Conservation (phyloP, 257 asterid genomes). For the Nicotiana undulata region DNA sequence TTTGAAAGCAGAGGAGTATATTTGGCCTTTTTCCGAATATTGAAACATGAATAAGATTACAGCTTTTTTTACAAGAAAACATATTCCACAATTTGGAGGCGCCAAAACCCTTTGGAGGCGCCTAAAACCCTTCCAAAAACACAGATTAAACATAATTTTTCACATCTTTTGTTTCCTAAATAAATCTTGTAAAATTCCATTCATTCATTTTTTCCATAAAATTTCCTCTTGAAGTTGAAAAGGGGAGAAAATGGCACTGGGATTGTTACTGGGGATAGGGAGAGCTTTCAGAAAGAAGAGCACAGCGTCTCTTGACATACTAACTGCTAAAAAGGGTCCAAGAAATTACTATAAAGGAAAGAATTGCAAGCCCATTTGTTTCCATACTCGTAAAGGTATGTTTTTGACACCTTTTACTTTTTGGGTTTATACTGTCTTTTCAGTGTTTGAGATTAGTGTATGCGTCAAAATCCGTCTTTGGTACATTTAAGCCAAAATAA, state of each 20-base stretch:
- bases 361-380: background rate
- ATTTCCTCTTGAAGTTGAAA: background rate
- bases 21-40: no score
- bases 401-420: background rate
- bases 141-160: background rate
- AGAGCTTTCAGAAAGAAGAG: background rate
- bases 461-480: no score
- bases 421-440: background rate
- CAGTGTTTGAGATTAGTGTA: background rate
- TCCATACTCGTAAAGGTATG: background rate
- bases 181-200: no score
- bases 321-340: background rate
- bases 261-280: background rate
- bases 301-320: background rate
- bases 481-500: no score
- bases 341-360: background rate
- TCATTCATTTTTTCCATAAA: background rate
- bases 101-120: background rate
- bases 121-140: background rate
- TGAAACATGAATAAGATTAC: no score
- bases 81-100: no score
- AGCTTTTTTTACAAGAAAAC: no score
- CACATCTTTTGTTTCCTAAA: no score
- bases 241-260: background rate
- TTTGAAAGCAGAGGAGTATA: no score